These are phyloP conservation scores for Backusella sp. DNA, from an alignment of 192 early-diverging fungal genomes.

Conservation along the genomic window DNA sequence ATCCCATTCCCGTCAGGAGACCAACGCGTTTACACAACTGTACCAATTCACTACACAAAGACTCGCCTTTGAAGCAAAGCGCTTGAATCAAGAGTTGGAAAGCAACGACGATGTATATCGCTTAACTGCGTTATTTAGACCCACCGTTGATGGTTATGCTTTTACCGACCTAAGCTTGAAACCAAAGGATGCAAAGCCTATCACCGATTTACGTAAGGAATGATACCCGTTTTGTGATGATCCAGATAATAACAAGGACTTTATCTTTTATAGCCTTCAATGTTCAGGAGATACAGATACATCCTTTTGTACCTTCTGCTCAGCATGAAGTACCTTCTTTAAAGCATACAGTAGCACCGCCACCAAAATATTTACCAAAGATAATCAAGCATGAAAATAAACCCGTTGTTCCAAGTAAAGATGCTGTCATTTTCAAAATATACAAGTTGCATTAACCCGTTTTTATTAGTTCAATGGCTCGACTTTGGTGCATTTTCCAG, in stretches of 20 bases:
- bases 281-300: slow-evolving; percentile 36
- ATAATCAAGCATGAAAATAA: slow-evolving; percentile 21
- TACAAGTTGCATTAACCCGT: background rate
- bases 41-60: background rate
- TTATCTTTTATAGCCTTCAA: slow-evolving; percentile 21
- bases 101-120: background rate
- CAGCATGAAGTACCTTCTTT: slow-evolving; percentile 30
- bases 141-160: slow-evolving; percentile 43
- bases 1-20: background rate
- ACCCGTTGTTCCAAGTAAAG: slow-evolving; percentile 29
- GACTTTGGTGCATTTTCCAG: slow-evolving; percentile 48
- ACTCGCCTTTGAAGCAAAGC: background rate
- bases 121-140: slow-evolving; percentile 41
- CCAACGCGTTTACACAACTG: slow-evolving; percentile 1
- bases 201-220: slow-evolving; percentile 22
- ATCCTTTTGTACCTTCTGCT: slow-evolving; percentile 14
- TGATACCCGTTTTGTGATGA: too few relatives aligned
- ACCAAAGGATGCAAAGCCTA: background rate
- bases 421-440: background rate
- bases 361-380: background rate
- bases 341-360: slow-evolving; percentile 22
- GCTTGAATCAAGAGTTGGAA: background rate
- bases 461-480: slow-evolving; percentile 43
- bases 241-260: too few relatives aligned
- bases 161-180: slow-evolving; percentile 37